Percentiles rank a stretch among this genome's conserved stretches.
phyloP scores from a whole-genome alignment of 1,284 basidiomycete species.

The Phylloboletellus chloephorus region DNA sequence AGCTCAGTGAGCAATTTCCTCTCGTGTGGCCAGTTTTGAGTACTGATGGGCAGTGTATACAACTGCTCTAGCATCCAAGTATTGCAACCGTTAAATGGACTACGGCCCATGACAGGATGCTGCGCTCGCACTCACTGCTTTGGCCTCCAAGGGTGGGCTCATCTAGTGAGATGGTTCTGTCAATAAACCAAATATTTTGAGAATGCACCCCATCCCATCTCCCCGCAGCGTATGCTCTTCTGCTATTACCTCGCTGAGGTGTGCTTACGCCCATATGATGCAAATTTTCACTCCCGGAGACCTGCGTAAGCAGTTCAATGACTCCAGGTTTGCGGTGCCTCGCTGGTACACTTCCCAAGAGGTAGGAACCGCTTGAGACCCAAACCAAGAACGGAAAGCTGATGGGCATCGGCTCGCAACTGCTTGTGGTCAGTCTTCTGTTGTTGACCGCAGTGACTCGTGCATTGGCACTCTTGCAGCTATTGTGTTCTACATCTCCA shows the following conservation, averaged over 20 bases:
- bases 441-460: background rate
- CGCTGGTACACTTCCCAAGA: constrained; percentile 33
- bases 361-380: constrained; percentile 33
- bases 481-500: background rate
- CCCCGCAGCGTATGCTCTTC: background rate
- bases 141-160: constrained; percentile 13
- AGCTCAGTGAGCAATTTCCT: background rate
- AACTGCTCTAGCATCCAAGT: constrained; percentile 1
- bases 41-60: background rate
- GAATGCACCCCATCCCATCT: constrained; percentile 3
- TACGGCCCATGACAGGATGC: background rate
- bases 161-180: constrained; percentile 11
- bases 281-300: constrained; percentile 29
- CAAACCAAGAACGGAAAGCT: constrained; percentile 43
- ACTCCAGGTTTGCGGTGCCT: constrained; percentile 25
- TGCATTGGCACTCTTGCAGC: background rate
- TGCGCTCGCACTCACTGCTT: background rate
- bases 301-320: constrained; percentile 29
- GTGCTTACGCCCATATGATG: constrained; percentile 32
- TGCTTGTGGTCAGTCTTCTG: background rate
- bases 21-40: constrained; percentile 1
- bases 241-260: background rate
- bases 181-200: constrained; percentile 10
- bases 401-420: constrained; percentile 26
- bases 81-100: background rate